phyloP scores from a whole-genome alignment of 805 yeast genomes.

The Huiozyma naganishii region DNA sequence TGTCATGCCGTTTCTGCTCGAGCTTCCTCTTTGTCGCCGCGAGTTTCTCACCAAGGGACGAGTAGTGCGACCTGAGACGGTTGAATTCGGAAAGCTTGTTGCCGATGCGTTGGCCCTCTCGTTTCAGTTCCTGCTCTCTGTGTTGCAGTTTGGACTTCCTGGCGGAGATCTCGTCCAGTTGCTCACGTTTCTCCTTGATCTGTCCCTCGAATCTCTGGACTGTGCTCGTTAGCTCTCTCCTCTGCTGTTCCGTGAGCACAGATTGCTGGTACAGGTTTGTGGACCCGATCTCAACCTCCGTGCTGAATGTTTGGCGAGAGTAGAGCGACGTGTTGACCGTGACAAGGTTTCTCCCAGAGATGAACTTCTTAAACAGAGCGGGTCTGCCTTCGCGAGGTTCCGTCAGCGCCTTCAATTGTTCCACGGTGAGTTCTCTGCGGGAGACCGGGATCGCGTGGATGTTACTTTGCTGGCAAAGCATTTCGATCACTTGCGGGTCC shows the following conservation, averaged over 20 bases:
- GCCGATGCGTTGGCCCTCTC: conserved; percentile 4
- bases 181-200: conserved; percentile 5
- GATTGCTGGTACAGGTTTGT: conserved; percentile 16
- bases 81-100: conserved; percentile 15
- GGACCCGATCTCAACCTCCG: conserved; percentile 9
- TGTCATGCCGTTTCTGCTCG: conserved; percentile 28
- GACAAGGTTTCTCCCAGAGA: conserved; percentile 47
- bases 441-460: conserved; percentile 56
- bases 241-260: conserved; percentile 19
- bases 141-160: conserved; percentile 4
- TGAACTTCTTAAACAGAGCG: conserved; percentile 42
- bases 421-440: conserved; percentile 32
- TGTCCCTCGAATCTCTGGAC: conserved; percentile 6
- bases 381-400: conserved; percentile 31
- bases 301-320: conserved; percentile 45
- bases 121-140: conserved; percentile 1
- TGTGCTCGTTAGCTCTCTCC: conserved; percentile 9
- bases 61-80: conserved; percentile 12
- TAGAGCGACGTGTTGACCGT: conserved; percentile 47
- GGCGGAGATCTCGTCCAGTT: conserved; percentile 7
- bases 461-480: conserved; percentile 50
- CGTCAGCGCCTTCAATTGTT: conserved; percentile 31
- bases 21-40: conserved; percentile 25
- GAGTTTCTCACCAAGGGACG: conserved; percentile 19
- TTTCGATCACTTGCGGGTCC: conserved; percentile 57